These are phyloP conservation scores for Cenococcum geophilum DNA, from an alignment of 495 filamentous ascomycete genomes.

Conservation along the genomic window DNA sequence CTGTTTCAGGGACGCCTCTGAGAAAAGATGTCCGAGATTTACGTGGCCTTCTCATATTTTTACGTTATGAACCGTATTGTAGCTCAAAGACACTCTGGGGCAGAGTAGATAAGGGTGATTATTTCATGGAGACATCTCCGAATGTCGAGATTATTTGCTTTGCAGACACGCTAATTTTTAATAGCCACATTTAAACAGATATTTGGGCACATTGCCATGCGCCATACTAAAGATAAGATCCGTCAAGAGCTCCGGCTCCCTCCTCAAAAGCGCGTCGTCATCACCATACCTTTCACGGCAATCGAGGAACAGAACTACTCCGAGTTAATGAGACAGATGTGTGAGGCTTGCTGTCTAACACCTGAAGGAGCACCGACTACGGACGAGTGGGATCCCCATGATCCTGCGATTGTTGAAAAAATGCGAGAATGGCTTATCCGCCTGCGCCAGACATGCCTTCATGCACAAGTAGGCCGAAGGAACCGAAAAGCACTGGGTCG, in stretches of 20 bases:
- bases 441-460: slow-evolving; percentile 79
- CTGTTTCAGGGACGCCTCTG: slow-evolving; percentile 85
- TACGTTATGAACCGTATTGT: slow-evolving; percentile 70
- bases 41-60: slow-evolving; percentile 66
- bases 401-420: slow-evolving; percentile 49
- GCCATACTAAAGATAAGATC: slow-evolving; percentile 78
- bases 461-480: slow-evolving; percentile 66
- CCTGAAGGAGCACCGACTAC: slow-evolving; percentile 53
- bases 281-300: slow-evolving; percentile 80
- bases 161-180: no score
- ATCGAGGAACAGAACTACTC: slow-evolving; percentile 85
- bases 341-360: slow-evolving; percentile 58
- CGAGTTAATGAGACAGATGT: slow-evolving; percentile 66
- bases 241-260: slow-evolving; percentile 67
- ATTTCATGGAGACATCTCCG: no score
- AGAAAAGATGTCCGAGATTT: slow-evolving; percentile 69
- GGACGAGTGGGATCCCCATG: slow-evolving; percentile 58
- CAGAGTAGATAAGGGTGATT: slow-evolving; percentile 43
- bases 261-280: slow-evolving; percentile 73
- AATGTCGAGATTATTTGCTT: no score
- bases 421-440: slow-evolving; percentile 66
- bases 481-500: slow-evolving; percentile 63
- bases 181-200: slow-evolving; percentile 54
- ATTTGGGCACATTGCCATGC: slow-evolving; percentile 62
- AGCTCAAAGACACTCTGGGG: slow-evolving; percentile 58